Conservation (phyloP, 306 rosid genomes). For the Pyrus bretschneideri region DNA sequence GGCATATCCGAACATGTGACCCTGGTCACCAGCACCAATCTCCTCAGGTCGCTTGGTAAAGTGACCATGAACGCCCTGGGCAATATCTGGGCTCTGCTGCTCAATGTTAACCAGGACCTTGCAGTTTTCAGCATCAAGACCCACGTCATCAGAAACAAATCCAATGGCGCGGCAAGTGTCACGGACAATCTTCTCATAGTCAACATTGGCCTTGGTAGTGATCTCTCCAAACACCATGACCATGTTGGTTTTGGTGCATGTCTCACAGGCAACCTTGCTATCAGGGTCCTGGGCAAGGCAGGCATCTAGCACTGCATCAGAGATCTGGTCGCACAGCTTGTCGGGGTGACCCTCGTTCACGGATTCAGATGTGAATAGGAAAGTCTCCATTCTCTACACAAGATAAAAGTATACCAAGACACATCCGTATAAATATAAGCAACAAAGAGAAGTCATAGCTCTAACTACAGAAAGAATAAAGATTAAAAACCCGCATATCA, state of each 20-base stretch:
- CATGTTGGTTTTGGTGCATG: constrained; percentile 98
- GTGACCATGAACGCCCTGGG: constrained; percentile 99
- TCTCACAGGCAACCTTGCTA: constrained; percentile 99
- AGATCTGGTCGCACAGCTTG: constrained; percentile 99
- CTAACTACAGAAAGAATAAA: not conserved
- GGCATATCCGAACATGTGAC: constrained; percentile 99
- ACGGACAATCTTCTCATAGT: constrained; percentile 94
- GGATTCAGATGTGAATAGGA: constrained; percentile 90
- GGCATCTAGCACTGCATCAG: constrained; percentile 98
- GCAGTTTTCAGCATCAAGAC: constrained; percentile 99
- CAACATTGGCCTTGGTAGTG: constrained; percentile 94
- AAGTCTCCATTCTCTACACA: constrained; percentile 76
- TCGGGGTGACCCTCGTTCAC: constrained; percentile 99
- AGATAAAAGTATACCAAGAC: not conserved
- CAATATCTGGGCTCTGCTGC: constrained; percentile 99
- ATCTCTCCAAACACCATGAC: constrained; percentile 99
- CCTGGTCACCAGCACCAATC: constrained; percentile 99
- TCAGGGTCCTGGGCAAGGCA: constrained; percentile 97
- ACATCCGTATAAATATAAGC: constrained; percentile 10
- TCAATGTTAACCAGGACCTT: constrained; percentile 98
- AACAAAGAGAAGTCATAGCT: not conserved
- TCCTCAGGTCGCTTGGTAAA: constrained; percentile 99
- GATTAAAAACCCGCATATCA: not conserved
- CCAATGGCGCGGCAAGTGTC: constrained; percentile 90
- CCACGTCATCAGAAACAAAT: constrained; percentile 85